Percentiles rank a stretch among this genome's conserved stretches.
These are phyloP conservation scores for Salix udensis DNA, from an alignment of 345 rosid species.

Conservation along the genomic window DNA sequence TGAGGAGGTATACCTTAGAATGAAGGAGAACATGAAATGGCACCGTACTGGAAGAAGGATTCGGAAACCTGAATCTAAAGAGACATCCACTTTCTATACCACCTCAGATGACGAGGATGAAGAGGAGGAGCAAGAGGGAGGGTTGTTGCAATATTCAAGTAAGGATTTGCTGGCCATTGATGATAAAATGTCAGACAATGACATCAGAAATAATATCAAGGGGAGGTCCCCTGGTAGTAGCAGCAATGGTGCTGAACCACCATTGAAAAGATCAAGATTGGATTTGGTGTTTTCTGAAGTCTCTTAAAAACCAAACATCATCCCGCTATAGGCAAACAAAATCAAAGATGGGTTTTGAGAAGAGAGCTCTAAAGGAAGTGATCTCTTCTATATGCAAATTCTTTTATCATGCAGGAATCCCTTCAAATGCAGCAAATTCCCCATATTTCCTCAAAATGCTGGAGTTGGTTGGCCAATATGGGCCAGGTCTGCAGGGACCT, in stretches of 20 bases:
- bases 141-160: conserved; percentile 31
- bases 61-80: conserved; percentile 47
- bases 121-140: conserved; percentile 48
- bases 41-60: conserved; percentile 67
- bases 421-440: conserved; percentile 49
- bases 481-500: conserved; percentile 42
- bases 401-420: conserved; percentile 61
- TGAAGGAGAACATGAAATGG: conserved; percentile 80
- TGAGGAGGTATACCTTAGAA: conserved; percentile 65
- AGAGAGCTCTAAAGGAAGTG: conserved; percentile 46
- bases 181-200: conserved; percentile 45
- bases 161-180: conserved; percentile 44
- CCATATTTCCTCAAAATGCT: conserved; percentile 57
- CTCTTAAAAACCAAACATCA: conserved; percentile 38
- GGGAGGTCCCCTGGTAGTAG: conserved; percentile 38
- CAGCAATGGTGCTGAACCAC: conserved; percentile 44
- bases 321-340: conserved; percentile 37
- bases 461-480: conserved; percentile 56
- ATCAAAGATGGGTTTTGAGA: conserved; percentile 27
- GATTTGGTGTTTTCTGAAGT: conserved; percentile 44
- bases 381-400: conserved; percentile 53
- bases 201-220: conserved; percentile 38
- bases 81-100: conserved; percentile 37
- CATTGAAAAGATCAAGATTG: conserved; percentile 45
- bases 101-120: conserved; percentile 53